Conservation (phyloP, 768 basidiomycete species). For the Suillus americanus region DNA sequence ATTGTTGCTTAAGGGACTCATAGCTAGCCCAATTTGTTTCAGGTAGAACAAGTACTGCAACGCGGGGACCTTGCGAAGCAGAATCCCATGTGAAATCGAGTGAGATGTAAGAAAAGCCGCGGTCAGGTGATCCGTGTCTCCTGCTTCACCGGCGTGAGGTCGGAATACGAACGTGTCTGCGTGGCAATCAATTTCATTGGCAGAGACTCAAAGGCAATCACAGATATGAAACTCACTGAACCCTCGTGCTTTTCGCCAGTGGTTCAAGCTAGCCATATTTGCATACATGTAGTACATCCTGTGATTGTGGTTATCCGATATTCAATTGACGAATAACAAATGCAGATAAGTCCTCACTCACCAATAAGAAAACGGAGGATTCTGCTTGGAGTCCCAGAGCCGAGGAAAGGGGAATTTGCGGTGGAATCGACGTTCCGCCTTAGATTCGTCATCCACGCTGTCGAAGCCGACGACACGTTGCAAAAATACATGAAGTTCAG, state of each 20-base stretch:
- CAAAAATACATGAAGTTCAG: constrained; percentile 92
- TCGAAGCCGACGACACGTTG: constrained; percentile 97
- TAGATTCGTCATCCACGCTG: constrained; percentile 98
- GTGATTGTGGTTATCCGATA: neutral
- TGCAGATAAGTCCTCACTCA: constrained; percentile 34
- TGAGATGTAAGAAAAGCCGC: constrained; percentile 96
- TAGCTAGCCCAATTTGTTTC: constrained; percentile 97
- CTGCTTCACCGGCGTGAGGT: constrained; percentile 97
- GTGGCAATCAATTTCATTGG: neutral
- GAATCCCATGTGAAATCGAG: constrained; percentile 98
- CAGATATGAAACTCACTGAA: constrained; percentile 69
- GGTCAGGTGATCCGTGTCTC: constrained; percentile 95
- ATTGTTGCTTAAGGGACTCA: constrained; percentile 98
- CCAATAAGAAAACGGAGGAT: constrained; percentile 97
- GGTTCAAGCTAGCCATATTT: constrained; percentile 93
- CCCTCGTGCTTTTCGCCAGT: constrained; percentile 83
- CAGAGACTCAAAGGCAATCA: neutral
- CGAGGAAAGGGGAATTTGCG: constrained; percentile 92
- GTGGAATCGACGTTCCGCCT: constrained; percentile 86
- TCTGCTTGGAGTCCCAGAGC: constrained; percentile 85
- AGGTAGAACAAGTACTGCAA: constrained; percentile 97
- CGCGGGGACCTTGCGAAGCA: constrained; percentile 95
- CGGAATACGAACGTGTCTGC: constrained; percentile 95
- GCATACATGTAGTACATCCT: constrained; percentile 99
- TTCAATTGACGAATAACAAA: constrained; percentile 6